Conservation (phyloP, 2,329 filamentous ascomycete species). For the Trichophyton mentagrophytes region DNA sequence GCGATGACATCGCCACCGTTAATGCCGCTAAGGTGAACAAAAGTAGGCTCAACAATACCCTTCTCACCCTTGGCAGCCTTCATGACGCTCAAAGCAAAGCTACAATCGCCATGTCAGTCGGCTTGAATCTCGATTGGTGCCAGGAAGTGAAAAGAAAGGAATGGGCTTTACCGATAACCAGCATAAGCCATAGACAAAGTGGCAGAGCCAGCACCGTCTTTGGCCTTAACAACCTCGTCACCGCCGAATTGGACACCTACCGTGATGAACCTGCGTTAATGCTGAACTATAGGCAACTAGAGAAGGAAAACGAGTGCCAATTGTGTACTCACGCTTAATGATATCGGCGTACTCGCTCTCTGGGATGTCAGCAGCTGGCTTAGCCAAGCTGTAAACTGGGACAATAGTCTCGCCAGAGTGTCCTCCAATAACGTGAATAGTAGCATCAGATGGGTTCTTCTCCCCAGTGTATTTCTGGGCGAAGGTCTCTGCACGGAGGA, state of each 20-base stretch:
- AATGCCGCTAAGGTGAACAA: constrained; percentile 85
- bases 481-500: constrained; percentile 96
- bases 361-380: constrained; percentile 67
- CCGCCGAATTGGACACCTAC: constrained; percentile 83
- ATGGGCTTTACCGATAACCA: constrained; percentile 59
- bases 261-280: neutral
- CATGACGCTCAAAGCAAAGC: constrained; percentile 89
- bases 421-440: constrained; percentile 84
- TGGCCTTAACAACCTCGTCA: constrained; percentile 92
- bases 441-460: constrained; percentile 68
- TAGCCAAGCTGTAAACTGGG: constrained; percentile 85
- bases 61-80: constrained; percentile 80
- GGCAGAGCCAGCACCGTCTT: constrained; percentile 80
- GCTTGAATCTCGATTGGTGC: constrained; percentile 8
- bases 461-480: constrained; percentile 73
- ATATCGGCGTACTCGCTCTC: constrained; percentile 81
- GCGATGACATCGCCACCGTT: constrained; percentile 73
- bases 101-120: constrained; percentile 24
- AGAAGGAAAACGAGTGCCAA: neutral
- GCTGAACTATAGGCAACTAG: neutral
- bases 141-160: constrained; percentile 5
- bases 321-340: constrained; percentile 55
- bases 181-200: constrained; percentile 93
- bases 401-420: constrained; percentile 98
- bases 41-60: constrained; percentile 87